phyloP scores from a whole-genome alignment of 805 yeast genomes.

The Cyberlindnera xishuangbannaensis region DNA sequence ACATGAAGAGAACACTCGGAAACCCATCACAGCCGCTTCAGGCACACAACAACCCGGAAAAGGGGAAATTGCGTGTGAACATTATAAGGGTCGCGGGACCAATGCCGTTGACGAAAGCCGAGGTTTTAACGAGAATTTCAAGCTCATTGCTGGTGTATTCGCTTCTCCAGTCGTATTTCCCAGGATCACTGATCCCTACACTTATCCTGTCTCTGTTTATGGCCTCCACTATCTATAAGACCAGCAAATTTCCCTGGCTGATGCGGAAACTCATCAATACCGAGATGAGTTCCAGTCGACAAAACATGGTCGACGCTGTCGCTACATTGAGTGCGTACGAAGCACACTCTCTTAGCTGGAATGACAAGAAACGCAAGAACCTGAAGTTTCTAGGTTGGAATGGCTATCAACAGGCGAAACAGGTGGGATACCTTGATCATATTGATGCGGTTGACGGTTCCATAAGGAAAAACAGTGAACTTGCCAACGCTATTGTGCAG shows the following conservation, averaged over 20 bases:
- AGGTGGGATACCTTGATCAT: constrained; percentile 50
- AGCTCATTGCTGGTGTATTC: constrained; percentile 26
- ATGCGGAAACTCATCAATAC: constrained; percentile 18
- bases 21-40: no score
- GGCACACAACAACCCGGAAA: no score
- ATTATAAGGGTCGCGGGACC: no score
- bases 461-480: constrained; percentile 40
- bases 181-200: constrained; percentile 23
- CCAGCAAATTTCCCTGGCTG: constrained; percentile 20
- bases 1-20: no score
- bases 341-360: constrained; percentile 34
- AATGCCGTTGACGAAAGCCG: background rate
- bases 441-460: constrained; percentile 43
- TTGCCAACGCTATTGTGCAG: constrained; percentile 42
- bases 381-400: constrained; percentile 45
- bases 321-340: constrained; percentile 42
- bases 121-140: constrained; percentile 23
- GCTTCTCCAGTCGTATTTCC: constrained; percentile 18
- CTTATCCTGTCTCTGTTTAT: constrained; percentile 25
- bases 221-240: constrained; percentile 24
- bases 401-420: constrained; percentile 49
- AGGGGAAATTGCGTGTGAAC: no score
- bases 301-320: constrained; percentile 33
- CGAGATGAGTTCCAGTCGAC: constrained; percentile 20
- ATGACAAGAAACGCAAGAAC: constrained; percentile 38